Conservation (phyloP, 331 rosid species). For the Rosa hybrid region DNA sequence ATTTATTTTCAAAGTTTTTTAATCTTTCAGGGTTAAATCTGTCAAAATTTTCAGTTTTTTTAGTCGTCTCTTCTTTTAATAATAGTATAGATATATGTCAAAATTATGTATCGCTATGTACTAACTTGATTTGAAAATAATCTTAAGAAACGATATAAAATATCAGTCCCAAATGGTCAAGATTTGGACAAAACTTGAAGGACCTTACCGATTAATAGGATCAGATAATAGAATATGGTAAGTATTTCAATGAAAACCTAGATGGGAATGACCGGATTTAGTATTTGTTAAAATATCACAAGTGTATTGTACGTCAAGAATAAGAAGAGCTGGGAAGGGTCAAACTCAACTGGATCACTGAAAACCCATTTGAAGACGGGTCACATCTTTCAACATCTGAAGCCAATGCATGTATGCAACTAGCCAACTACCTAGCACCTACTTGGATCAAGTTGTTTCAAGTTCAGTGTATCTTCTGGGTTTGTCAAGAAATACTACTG, state of each 20-base stretch:
- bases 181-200: too few relatives aligned
- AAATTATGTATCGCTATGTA: too few relatives aligned
- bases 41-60: too few relatives aligned
- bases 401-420: not conserved
- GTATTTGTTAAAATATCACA: too few relatives aligned
- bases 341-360: not conserved
- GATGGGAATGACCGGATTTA: not conserved
- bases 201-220: not conserved
- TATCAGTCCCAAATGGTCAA: too few relatives aligned
- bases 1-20: too few relatives aligned
- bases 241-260: not conserved
- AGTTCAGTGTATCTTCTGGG: not conserved
- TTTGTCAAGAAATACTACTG: not conserved
- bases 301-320: not conserved
- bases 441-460: not conserved
- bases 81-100: too few relatives aligned
- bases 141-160: too few relatives aligned
- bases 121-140: too few relatives aligned
- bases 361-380: not conserved
- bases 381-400: not conserved
- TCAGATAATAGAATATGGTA: too few relatives aligned
- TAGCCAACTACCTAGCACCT: not conserved
- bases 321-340: not conserved
- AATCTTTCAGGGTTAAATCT: too few relatives aligned
- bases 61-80: too few relatives aligned